These are phyloP conservation scores for Pythium volutum DNA, from an alignment of 352 stramenopile species.

Conservation along the genomic window DNA sequence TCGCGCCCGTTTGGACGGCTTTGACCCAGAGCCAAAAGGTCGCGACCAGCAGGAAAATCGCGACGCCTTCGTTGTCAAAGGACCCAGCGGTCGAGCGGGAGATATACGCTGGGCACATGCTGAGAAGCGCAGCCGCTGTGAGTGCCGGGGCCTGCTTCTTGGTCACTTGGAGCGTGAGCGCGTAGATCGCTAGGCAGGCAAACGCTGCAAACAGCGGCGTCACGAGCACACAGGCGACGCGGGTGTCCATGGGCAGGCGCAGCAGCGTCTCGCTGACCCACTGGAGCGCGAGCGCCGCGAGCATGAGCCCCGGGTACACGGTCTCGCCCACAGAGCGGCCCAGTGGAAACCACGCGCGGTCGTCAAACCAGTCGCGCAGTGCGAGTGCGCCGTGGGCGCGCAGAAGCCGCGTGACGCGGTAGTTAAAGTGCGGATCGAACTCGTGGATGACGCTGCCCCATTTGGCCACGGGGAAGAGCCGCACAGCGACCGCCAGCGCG, in stretches of 20 bases:
- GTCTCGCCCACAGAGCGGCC: slow-evolving; percentile 91
- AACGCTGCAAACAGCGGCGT: slow-evolving; percentile 86
- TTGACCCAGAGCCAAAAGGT: slow-evolving; percentile 97
- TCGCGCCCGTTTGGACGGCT: slow-evolving; percentile 71
- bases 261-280: slow-evolving; percentile 58
- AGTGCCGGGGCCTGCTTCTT: slow-evolving; percentile 63
- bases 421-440: slow-evolving; percentile 98
- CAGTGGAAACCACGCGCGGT: slow-evolving; percentile 93
- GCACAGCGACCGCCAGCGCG: slow-evolving; percentile 86
- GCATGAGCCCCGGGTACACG: slow-evolving; percentile 93
- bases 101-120: slow-evolving; percentile 96
- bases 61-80: slow-evolving; percentile 99
- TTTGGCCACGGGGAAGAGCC: slow-evolving; percentile 89
- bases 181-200: slow-evolving; percentile 81
- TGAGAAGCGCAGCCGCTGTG: slow-evolving; percentile 91
- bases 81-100: slow-evolving; percentile 96
- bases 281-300: slow-evolving; percentile 76
- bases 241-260: slow-evolving; percentile 68
- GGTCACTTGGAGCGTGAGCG: slow-evolving; percentile 86
- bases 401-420: slow-evolving; percentile 96
- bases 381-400: slow-evolving; percentile 87
- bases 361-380: slow-evolving; percentile 98
- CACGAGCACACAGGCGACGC: slow-evolving; percentile 90
- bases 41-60: slow-evolving; percentile 96
- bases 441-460: slow-evolving; percentile 93